phyloP scores from a whole-genome alignment of 2,329 filamentous ascomycete species.

The Xylariomycetidae sp. region DNA sequence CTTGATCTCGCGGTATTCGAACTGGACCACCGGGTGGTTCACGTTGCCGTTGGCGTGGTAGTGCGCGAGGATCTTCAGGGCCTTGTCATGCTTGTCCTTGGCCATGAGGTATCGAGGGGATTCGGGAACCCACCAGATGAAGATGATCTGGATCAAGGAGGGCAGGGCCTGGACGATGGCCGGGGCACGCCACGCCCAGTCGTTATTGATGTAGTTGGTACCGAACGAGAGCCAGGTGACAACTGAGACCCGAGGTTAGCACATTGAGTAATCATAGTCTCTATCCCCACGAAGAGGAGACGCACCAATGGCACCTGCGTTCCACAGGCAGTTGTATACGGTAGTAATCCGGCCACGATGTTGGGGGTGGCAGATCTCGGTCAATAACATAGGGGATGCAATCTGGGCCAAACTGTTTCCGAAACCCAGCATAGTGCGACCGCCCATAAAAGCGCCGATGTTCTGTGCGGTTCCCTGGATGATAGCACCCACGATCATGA shows the following conservation, averaged over 20 bases:
- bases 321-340: conserved; percentile 53
- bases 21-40: conserved; percentile 50
- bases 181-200: conserved; percentile 49
- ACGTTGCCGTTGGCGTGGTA: conserved; percentile 53
- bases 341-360: conserved; percentile 49
- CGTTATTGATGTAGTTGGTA: conserved; percentile 39
- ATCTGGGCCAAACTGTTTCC: conserved; percentile 49
- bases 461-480: conserved; percentile 49
- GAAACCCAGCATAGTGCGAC: conserved; percentile 54
- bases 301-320: conserved; percentile 30
- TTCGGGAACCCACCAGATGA: conserved; percentile 40
- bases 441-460: conserved; percentile 45
- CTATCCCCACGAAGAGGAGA: no score
- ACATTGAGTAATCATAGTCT: no score
- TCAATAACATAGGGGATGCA: conserved; percentile 46
- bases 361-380: conserved; percentile 50
- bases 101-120: conserved; percentile 42
- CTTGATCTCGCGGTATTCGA: conserved; percentile 56
- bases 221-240: conserved; percentile 47
- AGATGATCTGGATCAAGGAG: conserved; percentile 41
- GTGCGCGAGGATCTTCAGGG: conserved; percentile 47
- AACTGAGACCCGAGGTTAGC: no score
- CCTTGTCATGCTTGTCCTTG: conserved; percentile 50
- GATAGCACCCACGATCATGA: conserved; percentile 50
- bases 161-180: conserved; percentile 43